A percentile compares a stretch with the other conserved stretches of the same genome.
Conservation (phyloP, 495 filamentous ascomycete genomes). For the Recurvomyces mirabilis region DNA sequence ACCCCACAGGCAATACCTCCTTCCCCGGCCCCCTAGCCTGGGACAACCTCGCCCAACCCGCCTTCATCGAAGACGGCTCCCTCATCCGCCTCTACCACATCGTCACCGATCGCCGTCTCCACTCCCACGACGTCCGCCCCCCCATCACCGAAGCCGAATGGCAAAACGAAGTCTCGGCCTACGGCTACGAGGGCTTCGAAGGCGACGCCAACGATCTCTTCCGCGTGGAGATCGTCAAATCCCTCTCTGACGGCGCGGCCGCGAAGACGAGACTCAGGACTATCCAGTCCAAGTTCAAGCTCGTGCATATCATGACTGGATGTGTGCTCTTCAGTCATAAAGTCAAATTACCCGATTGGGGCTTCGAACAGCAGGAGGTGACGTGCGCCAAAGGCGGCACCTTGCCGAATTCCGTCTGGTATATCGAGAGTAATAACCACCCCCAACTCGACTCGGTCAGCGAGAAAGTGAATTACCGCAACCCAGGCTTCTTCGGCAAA, state of each 20-base stretch:
- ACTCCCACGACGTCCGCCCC: slow-evolving; percentile 96
- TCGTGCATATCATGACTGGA: slow-evolving; percentile 92
- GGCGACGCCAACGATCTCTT: slow-evolving; percentile 96
- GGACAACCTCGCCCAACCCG: slow-evolving; percentile 59
- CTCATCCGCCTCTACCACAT: slow-evolving; percentile 73
- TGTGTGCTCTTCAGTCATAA: slow-evolving; percentile 97
- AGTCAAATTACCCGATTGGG: slow-evolving; percentile 96
- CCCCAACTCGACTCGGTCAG: slow-evolving; percentile 53
- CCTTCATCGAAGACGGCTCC: slow-evolving; percentile 66
- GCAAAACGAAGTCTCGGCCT: slow-evolving; percentile 97
- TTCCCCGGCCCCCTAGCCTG: slow-evolving; percentile 74
- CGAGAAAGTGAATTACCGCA: slow-evolving; percentile 89
- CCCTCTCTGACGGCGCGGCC: slow-evolving; percentile 65
- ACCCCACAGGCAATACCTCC: slow-evolving; percentile 64
- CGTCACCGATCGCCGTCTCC: slow-evolving; percentile 73
- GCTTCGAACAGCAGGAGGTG: slow-evolving; percentile 93
- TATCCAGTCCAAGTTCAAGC: slow-evolving; percentile 90
- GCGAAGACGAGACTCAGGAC: slow-evolving; percentile 82
- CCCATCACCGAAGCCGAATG: slow-evolving; percentile 94
- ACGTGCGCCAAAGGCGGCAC: slow-evolving; percentile 91
- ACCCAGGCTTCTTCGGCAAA: slow-evolving; percentile 94
- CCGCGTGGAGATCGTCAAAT: slow-evolving; percentile 87
- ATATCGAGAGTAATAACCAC: slow-evolving; percentile 81
- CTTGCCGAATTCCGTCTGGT: slow-evolving; percentile 93
- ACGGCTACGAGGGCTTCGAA: slow-evolving; percentile 92